Percentiles rank a stretch among this genome's conserved stretches.
Conservation (phyloP, 148 eudicot species). For the Agrostemma githago region DNA sequence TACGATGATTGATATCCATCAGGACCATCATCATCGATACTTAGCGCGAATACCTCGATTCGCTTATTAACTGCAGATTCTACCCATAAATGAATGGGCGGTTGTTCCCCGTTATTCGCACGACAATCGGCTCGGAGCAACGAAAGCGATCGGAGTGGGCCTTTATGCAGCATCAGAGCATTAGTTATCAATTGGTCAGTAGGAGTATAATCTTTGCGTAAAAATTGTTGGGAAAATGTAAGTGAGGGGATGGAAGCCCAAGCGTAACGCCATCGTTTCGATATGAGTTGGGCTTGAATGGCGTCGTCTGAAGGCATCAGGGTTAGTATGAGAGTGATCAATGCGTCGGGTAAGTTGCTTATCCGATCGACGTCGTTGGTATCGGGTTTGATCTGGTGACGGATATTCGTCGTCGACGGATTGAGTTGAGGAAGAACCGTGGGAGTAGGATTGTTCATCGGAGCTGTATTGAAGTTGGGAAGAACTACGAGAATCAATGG, state of each 20-base stretch:
- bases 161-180: slow-evolving; percentile 15
- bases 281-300: slow-evolving; percentile 5
- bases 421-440: too few species aligned
- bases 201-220: background rate
- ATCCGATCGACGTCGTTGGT: background rate
- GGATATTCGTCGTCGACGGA: background rate
- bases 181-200: background rate
- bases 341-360: slow-evolving; percentile 13
- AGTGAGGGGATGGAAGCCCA: slow-evolving; percentile 7
- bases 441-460: too few species aligned
- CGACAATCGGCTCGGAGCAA: background rate
- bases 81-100: slow-evolving; percentile 9
- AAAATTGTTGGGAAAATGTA: background rate
- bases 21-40: background rate
- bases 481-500: too few species aligned
- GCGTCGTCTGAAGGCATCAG: background rate
- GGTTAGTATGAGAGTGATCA: slow-evolving; percentile 9
- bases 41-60: slow-evolving; percentile 15
- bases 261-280: slow-evolving; percentile 12
- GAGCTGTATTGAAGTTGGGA: too few species aligned
- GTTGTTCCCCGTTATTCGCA: background rate
- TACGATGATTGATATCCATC: background rate
- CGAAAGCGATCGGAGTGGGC: background rate
- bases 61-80: slow-evolving; percentile 10
- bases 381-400: background rate